Conservation (phyloP, 2,329 filamentous ascomycete genomes). For the Achaetomium macrosporum region DNA sequence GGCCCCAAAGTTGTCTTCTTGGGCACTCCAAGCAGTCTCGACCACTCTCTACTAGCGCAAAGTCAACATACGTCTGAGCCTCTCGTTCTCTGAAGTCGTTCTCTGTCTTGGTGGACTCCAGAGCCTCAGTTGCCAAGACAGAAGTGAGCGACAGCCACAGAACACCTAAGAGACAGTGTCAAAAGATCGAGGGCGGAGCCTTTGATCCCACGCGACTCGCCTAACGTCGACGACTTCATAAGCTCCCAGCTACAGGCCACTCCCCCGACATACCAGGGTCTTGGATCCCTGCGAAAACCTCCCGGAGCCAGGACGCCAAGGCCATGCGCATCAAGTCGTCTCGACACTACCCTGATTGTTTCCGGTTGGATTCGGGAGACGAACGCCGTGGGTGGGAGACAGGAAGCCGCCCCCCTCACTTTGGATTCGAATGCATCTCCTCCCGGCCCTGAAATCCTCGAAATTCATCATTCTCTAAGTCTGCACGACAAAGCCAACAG, state of each 20-base stretch:
- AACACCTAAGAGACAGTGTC: not conserved
- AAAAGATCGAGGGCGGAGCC: not conserved
- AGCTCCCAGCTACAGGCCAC: not conserved
- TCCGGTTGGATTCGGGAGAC: slow-evolving; percentile 11
- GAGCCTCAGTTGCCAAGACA: not conserved
- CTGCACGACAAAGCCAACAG: not conserved
- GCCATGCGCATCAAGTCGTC: slow-evolving; percentile 19
- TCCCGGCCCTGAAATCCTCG: not conserved
- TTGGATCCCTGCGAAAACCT: not conserved
- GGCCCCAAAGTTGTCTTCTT: not conserved
- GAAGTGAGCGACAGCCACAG: not conserved
- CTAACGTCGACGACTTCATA: not conserved
- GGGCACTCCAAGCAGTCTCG: not conserved
- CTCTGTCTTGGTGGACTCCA: not conserved
- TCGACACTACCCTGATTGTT: slow-evolving; percentile 7
- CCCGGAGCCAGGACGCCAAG: slow-evolving; percentile 5
- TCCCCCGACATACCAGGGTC: not conserved
- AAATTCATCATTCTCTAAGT: not conserved
- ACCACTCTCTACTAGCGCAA: not conserved
- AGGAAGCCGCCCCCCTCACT: not conserved
- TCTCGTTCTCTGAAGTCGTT: not conserved
- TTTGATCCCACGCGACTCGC: not conserved
- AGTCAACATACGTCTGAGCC: not conserved
- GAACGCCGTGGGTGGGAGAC: not conserved
- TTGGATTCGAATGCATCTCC: not conserved